Evolutionary conservation across 768 basidiomycete species (phyloP), one percentile per base, ranked within the genome.

Genomic region (Filobasidium floriforme): DNA sequence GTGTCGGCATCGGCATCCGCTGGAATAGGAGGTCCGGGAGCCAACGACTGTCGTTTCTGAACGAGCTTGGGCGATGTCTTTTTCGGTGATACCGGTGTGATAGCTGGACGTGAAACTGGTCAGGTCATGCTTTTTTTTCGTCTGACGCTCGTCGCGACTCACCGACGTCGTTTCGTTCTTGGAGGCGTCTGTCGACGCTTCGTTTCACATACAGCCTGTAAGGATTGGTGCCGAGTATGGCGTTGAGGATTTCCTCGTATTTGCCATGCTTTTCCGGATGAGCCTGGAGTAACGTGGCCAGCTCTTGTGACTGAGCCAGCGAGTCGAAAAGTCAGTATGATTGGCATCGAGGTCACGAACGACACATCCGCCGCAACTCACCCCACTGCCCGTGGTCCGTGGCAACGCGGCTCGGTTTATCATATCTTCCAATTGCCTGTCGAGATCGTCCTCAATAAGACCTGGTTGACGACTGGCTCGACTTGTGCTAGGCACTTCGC

Each of bases 221-320:
- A 12, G 55, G 44, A 18, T 62, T 59, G 11, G 61, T 26, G 12
- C 67, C 67, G 9, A 68, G 28, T 15, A 46, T 43, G 19, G 44
- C 15, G 44, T 63, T 60, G 12, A 68, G 51, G 37, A 62, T 41
- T 10, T 54, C 44, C 32, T 64, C 67, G 22, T 60, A 68, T 32
- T 62, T 62, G 26, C 57, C 68, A 29, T 76, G 70, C 57, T 76
- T 73, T 28, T 77, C 77, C 0, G 92, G 92, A 74, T 96, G 86
- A 32, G 86, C 87, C 80, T 92, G 92, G 73, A 97, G 79, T 82
- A 92, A 97, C 41, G 91, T 87, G 76, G 97, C 91, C 26, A 99
- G 81, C 72, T 93, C 91, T 2, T 91, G 93, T 64, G 91, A 90
- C 77, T 94, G 60, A 7, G 37, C 19, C 18, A 29, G 24, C 26